Evolutionary conservation across 352 stramenopile species (phyloP).

Genomic region (Pythium apleroticum): DNA sequence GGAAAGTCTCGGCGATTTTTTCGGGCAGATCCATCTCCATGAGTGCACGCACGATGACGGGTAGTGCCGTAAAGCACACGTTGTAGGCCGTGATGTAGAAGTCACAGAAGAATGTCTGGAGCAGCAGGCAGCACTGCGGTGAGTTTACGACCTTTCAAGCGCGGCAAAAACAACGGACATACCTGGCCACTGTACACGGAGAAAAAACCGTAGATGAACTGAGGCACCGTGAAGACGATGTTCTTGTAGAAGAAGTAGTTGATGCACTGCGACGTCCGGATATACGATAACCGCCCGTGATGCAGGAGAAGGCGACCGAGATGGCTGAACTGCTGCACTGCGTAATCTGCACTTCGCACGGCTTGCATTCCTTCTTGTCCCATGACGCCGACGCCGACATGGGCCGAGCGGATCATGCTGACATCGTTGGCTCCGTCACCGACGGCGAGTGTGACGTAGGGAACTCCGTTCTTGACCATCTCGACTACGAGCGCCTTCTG

Average conservation of each 20-base stretch:
- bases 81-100: conserved; percentile 94
- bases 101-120: conserved; percentile 82
- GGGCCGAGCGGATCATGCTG: conserved; percentile 99
- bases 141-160: background rate
- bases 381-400: conserved; percentile 97
- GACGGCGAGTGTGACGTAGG: conserved; percentile 92
- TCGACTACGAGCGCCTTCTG: conserved; percentile 93
- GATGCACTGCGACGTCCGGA: conserved; percentile 93
- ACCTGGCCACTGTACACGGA: conserved; percentile 89
- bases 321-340: conserved; percentile 83
- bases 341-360: conserved; percentile 77
- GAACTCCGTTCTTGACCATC: conserved; percentile 86
- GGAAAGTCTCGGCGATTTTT: conserved; percentile 60
- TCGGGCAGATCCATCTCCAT: conserved; percentile 82
- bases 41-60: conserved; percentile 79
- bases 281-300: conserved; percentile 94
- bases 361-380: conserved; percentile 95
- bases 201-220: conserved; percentile 87
- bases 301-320: conserved; percentile 69
- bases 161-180: background rate
- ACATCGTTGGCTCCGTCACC: conserved; percentile 99
- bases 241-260: conserved; percentile 99
- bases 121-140: background rate
- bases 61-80: conserved; percentile 90
- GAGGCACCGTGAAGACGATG: conserved; percentile 88